Conservation (phyloP, 2,329 filamentous ascomycete species). For the Aphanoascus verrucosus region DNA sequence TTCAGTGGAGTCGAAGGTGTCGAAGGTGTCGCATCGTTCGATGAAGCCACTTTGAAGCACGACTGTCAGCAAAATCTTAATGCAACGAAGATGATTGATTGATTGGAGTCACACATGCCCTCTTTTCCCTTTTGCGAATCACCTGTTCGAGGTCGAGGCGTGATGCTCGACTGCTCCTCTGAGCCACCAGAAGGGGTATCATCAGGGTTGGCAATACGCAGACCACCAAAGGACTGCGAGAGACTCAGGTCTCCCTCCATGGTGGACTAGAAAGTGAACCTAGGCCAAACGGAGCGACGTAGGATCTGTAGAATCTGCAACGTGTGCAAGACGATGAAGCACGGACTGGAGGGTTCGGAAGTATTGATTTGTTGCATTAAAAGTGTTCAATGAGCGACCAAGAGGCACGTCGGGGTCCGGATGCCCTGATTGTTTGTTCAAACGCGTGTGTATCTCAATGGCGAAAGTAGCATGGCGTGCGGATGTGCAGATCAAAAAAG, state of each 20-base stretch:
- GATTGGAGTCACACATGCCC: not conserved
- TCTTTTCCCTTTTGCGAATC: not conserved
- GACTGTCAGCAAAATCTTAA: not conserved
- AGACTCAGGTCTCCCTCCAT: conserved; percentile 93
- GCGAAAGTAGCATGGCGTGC: not conserved
- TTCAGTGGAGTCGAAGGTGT: conserved; percentile 8
- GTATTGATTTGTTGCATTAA: not conserved
- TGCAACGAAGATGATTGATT: not conserved
- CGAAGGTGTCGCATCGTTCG: not conserved
- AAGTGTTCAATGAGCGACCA: not conserved
- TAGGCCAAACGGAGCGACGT: not conserved
- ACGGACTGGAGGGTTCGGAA: not conserved
- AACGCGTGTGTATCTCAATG: not conserved
- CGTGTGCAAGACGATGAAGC: not conserved
- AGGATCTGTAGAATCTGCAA: not conserved
- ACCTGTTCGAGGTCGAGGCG: not conserved
- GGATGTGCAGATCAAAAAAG: not conserved
- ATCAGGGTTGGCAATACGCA: conserved; percentile 95
- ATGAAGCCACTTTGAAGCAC: not conserved
- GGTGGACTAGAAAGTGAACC: not conserved
- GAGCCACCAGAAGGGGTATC: conserved; percentile 45
- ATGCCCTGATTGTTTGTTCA: not conserved
- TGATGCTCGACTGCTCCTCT: conserved; percentile 20
- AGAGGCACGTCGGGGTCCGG: not conserved
- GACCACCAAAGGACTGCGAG: conserved; percentile 79